Conservation (phyloP, 805 yeast species). For the Debaryomyces prosopidis region DNA sequence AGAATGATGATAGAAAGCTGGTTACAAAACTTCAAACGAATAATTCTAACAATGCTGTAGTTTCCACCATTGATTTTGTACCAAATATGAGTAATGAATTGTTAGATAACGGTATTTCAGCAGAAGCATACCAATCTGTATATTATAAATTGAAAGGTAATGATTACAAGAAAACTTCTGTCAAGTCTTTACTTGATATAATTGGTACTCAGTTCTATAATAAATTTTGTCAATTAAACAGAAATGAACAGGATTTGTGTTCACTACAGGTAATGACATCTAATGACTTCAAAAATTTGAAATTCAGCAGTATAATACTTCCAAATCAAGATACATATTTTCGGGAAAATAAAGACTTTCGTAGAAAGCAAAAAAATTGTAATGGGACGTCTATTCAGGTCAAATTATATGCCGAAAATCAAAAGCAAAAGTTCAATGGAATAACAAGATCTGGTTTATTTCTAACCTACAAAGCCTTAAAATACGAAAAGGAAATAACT, state of each 20-base stretch:
- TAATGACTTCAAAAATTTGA: constrained; percentile 27
- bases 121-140: constrained; percentile 53
- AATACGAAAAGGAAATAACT: constrained; percentile 7
- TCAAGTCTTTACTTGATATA: constrained; percentile 20
- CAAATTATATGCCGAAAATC: constrained; percentile 57
- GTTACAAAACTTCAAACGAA: constrained; percentile 4
- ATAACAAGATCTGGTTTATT: constrained; percentile 69
- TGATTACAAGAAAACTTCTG: constrained; percentile 43
- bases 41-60: not conserved
- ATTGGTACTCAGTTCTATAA: constrained; percentile 21
- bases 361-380: constrained; percentile 18
- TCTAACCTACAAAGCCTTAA: constrained; percentile 19
- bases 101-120: constrained; percentile 38
- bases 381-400: constrained; percentile 45
- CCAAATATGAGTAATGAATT: constrained; percentile 48
- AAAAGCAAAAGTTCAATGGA: constrained; percentile 63
- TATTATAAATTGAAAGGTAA: constrained; percentile 48
- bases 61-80: constrained; percentile 3
- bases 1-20: constrained; percentile 15
- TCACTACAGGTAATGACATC: constrained; percentile 22
- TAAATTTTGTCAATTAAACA: not conserved
- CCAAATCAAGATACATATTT: constrained; percentile 35
- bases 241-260: constrained; percentile 3
- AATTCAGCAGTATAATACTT: constrained; percentile 29
- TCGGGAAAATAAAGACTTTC: constrained; percentile 35